Evolutionary conservation across 495 filamentous ascomycete species (phyloP), one percentile per base, ranked within the genome.

Genomic region (Poronia punctata): DNA sequence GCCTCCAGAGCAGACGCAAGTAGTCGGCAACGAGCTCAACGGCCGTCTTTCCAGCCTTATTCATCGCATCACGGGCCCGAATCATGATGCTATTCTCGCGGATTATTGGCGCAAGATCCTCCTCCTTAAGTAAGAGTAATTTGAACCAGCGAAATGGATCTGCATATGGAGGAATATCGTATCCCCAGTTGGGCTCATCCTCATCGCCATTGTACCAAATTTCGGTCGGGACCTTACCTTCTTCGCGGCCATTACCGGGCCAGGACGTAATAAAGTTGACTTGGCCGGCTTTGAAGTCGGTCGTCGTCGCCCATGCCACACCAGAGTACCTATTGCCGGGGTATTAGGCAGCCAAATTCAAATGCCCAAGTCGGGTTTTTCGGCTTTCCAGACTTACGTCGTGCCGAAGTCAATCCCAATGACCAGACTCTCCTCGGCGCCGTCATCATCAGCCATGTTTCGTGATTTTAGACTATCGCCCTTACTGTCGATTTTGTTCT

Each of bases 331-430:
- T 58, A 21, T 3, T 10, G 4, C 9, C 22, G n/a, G n/a, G n/a
- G n/a, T n/a, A n/a, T n/a, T n/a, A n/a, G n/a, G n/a, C n/a, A n/a
- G n/a, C n/a, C n/a, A n/a, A 23, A 4, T n/a, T 12, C 1, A 12
- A 27, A 20, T 47, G 10, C 37, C 39, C 6, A 19, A 14, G 12
- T 7, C n/a, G n/a, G n/a, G n/a, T 21, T 11, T 18, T 17, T 26
- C 16, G 31, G n/a, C 2, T 14, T 5, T 10, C 5, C 8, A 23
- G 3, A 43, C 49, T 38, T 31, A 54, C 54, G 52, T 58, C 2
- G 55, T 55, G 25, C 55, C 55, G 23, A 58, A 58, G 18, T 58
- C 55, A 6, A 58, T 58, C 1, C 55, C 55, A 9, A 58, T 50
- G 1, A 53, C 52, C 10, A 58, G 27, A 5, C 11, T 4, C 11